Conservation (phyloP, 805 yeast genomes). For the Wickerhamomyces bovis region DNA sequence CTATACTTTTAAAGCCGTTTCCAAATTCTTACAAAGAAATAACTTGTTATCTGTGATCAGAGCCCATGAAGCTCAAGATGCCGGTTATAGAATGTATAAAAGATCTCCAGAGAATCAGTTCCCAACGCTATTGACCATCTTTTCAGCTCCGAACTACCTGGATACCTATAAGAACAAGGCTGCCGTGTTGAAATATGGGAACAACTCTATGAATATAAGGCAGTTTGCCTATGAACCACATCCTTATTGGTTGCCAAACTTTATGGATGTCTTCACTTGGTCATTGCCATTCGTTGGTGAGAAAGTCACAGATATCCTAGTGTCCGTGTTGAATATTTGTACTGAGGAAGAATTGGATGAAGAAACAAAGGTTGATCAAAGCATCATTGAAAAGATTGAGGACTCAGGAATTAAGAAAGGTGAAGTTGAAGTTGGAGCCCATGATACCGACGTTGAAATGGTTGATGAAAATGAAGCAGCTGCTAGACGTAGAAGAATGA, state of each 20-base stretch:
- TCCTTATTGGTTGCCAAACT: conserved; percentile 95
- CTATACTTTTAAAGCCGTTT: conserved; percentile 69
- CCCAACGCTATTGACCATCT: conserved; percentile 84
- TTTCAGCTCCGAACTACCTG: conserved; percentile 92
- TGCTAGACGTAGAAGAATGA: conserved; percentile 46
- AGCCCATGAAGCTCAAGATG: conserved; percentile 97
- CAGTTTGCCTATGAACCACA: conserved; percentile 92
- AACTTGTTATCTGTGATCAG: conserved; percentile 80
- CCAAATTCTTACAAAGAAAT: conserved; percentile 71
- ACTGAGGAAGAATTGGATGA: conserved; percentile 90
- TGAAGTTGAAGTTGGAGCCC: conserved; percentile 23
- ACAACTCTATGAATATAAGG: conserved; percentile 89
- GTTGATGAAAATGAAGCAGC: conserved; percentile 22
- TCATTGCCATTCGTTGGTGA: conserved; percentile 96
- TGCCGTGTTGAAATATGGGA: conserved; percentile 86
- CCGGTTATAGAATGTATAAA: conserved; percentile 92
- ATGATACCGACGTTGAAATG: not conserved
- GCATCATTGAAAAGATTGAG: conserved; percentile 6
- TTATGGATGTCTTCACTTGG: conserved; percentile 98
- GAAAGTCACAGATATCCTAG: conserved; percentile 89
- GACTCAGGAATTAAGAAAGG: conserved; percentile 10
- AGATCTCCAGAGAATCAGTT: conserved; percentile 79
- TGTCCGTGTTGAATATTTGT: conserved; percentile 85
- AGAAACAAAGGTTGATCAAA: conserved; percentile 45
- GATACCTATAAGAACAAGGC: conserved; percentile 93